A percentile compares a stretch with the other conserved stretches of the same genome.
Conservation (phyloP, 2,329 filamentous ascomycete species). For the Epichloe gansuensis region DNA sequence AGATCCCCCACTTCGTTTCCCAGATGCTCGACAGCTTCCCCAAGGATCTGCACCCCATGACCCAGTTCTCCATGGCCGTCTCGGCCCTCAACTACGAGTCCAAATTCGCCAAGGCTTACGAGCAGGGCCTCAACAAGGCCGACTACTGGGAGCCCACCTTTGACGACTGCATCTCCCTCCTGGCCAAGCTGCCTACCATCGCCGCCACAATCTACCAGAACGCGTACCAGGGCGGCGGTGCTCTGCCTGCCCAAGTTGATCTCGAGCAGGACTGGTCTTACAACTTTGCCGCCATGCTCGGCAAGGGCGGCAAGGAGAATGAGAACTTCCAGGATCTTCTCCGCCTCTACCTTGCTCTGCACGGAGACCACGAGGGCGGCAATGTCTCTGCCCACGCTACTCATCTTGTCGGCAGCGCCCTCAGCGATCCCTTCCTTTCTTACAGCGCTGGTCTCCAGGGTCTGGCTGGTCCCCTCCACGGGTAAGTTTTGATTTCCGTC, state of each 20-base stretch:
- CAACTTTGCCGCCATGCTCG: conserved; percentile 95
- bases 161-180: conserved; percentile 83
- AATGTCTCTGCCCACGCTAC: conserved; percentile 95
- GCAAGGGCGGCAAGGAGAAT: conserved; percentile 76
- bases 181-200: conserved; percentile 93
- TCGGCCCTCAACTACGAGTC: conserved; percentile 93
- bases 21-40: conserved; percentile 87
- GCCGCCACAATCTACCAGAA: conserved; percentile 97
- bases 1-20: conserved; percentile 69
- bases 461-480: conserved; percentile 65
- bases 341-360: conserved; percentile 84
- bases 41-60: conserved; percentile 90
- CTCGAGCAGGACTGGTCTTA: conserved; percentile 89
- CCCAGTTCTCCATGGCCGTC: conserved; percentile 89
- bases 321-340: conserved; percentile 93
- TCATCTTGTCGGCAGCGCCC: conserved; percentile 85
- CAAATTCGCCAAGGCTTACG: conserved; percentile 86
- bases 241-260: conserved; percentile 66
- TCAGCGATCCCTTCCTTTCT: conserved; percentile 89
- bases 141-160: conserved; percentile 99
- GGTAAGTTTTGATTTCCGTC: conserved; percentile 29
- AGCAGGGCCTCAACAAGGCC: conserved; percentile 79
- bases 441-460: conserved; percentile 94
- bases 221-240: conserved; percentile 60
- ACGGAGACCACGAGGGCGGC: conserved; percentile 95